These are phyloP conservation scores for Onygena corvina DNA, from an alignment of 2,329 filamentous ascomycete species.

Conservation along the genomic window DNA sequence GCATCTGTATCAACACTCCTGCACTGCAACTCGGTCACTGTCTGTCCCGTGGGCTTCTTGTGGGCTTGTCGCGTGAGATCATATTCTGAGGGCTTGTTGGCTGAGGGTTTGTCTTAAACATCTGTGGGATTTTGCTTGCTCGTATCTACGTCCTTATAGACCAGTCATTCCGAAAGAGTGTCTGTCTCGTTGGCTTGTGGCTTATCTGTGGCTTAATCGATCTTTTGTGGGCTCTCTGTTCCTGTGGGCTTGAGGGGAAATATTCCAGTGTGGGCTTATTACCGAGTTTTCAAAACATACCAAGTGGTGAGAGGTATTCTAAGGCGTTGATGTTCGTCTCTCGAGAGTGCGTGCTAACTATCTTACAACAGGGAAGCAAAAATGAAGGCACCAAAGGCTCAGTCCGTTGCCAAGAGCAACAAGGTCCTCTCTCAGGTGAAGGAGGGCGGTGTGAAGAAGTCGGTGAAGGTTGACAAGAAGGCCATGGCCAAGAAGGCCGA, in stretches of 20 bases:
- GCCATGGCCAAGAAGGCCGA: constrained; percentile 14
- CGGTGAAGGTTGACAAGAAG: constrained; percentile 19
- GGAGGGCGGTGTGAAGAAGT: constrained; percentile 35
- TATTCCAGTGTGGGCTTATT: constrained; percentile 17
- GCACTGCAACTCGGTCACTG: background rate
- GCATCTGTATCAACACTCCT: constrained; percentile 17
- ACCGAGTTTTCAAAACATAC: background rate
- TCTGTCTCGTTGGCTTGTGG: constrained; percentile 2
- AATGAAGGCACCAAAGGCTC: constrained; percentile 37
- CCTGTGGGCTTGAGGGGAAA: constrained; percentile 11
- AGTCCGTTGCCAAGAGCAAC: constrained; percentile 31
- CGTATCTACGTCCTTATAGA: constrained; percentile 16
- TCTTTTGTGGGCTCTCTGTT: constrained; percentile 15
- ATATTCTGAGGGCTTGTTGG: constrained; percentile 31
- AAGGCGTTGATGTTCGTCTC: background rate
- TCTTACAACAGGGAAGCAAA: constrained; percentile 8
- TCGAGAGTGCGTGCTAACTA: background rate
- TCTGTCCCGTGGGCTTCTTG: constrained; percentile 31
- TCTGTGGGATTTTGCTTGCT: constrained; percentile 6
- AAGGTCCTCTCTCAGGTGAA: constrained; percentile 39
- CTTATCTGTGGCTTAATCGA: constrained; percentile 1
- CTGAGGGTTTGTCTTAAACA: constrained; percentile 30
- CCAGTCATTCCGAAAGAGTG: constrained; percentile 27
- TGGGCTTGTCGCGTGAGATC: constrained; percentile 28
- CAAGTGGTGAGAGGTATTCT: background rate